Conservation (phyloP, 1,284 basidiomycete genomes). For the Ceratobasidium sp. region DNA sequence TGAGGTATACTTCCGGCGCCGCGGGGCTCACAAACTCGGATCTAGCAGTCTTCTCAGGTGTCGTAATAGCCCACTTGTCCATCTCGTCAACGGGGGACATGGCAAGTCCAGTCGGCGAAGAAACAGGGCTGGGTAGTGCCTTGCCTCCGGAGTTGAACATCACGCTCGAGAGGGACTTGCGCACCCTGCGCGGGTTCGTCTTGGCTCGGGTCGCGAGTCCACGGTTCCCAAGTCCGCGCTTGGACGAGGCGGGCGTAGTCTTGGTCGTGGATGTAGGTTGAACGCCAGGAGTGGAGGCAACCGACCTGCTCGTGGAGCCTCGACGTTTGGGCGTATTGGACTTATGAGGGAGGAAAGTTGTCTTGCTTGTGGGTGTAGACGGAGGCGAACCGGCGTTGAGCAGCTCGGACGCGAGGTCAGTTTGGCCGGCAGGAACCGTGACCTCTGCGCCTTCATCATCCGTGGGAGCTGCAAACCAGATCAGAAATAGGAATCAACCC, state of each 20-base stretch:
- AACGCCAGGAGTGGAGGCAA: not conserved
- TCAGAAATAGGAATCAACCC: not conserved
- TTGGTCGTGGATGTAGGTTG: not conserved
- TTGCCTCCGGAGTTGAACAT: conserved; percentile 2
- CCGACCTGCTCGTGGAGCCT: not conserved
- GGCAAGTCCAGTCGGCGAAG: conserved; percentile 4
- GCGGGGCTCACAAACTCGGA: conserved; percentile 4
- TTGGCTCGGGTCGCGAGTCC: conserved; percentile 25
- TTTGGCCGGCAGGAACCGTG: not conserved
- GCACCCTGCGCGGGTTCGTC: conserved; percentile 20
- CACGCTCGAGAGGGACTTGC: conserved; percentile 14
- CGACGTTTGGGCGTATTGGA: conserved; percentile 8
- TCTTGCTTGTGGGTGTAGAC: not conserved
- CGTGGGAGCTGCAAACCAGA: not conserved
- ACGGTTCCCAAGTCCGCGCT: conserved; percentile 22
- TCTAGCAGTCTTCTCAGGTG: not conserved
- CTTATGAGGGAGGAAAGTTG: not conserved
- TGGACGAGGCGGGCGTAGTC: conserved; percentile 1
- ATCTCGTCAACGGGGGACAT: conserved; percentile 15
- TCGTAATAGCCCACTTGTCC: not conserved
- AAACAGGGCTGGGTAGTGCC: conserved; percentile 24
- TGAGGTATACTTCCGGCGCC: conserved; percentile 21
- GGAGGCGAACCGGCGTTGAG: not conserved
- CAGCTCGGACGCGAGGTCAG: conserved; percentile 22
- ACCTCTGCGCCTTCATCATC: conserved; percentile 16